These are phyloP conservation scores for Dalechampia spathulata DNA, from an alignment of 441 rosid species.

Conservation along the genomic window DNA sequence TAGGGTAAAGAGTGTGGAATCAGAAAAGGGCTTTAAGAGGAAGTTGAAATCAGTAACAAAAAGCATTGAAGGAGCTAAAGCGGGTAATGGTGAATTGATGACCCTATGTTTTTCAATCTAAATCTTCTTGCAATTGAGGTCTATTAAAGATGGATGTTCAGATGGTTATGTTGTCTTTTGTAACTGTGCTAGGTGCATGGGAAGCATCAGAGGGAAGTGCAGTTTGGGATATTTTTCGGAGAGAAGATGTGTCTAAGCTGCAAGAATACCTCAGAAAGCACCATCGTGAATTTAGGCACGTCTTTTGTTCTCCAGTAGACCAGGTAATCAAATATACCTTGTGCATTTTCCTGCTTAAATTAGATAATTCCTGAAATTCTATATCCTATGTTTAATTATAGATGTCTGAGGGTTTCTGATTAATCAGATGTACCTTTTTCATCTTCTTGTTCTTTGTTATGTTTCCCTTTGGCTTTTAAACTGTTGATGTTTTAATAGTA, in stretches of 20 bases:
- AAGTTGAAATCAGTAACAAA: neutral
- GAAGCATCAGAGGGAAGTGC: conserved; percentile 41
- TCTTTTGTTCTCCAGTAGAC: conserved; percentile 32
- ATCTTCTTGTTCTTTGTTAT: too few relatives aligned
- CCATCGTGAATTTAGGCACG: conserved; percentile 48
- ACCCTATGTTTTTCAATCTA: neutral
- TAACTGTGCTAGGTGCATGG: conserved; percentile 15
- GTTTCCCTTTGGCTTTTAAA: too few relatives aligned
- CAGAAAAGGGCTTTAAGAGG: neutral
- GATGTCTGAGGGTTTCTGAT: too few relatives aligned
- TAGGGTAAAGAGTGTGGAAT: neutral
- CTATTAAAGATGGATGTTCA: neutral
- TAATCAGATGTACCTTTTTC: too few relatives aligned
- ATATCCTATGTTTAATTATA: too few relatives aligned
- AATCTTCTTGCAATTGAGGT: neutral
- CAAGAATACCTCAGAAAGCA: conserved; percentile 44
- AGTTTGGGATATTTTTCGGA: conserved; percentile 63
- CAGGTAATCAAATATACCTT: too few relatives aligned
- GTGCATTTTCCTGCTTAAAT: too few relatives aligned
- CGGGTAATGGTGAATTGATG: neutral
- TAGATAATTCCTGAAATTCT: too few relatives aligned
- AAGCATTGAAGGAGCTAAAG: neutral
- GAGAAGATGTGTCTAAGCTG: conserved; percentile 54
- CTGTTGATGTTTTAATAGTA: too few relatives aligned
- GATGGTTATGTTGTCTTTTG: conserved; percentile 1